These are phyloP conservation scores for Begonia fuchsioides DNA, from an alignment of 306 rosid species.

Conservation along the genomic window DNA sequence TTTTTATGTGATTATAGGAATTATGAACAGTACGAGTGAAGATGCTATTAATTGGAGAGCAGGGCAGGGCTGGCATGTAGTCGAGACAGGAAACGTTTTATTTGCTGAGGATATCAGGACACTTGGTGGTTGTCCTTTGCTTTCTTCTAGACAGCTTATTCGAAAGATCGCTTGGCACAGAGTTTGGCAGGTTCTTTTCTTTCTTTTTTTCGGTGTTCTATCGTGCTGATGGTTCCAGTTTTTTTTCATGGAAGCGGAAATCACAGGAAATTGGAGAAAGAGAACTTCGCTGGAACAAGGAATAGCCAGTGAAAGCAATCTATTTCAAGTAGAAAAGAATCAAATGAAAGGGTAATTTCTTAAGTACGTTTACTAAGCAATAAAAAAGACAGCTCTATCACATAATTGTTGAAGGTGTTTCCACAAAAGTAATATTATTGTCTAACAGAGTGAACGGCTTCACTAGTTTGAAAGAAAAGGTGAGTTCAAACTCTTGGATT, in stretches of 20 bases:
- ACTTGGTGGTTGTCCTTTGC: slow-evolving; percentile 84
- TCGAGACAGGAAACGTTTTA: slow-evolving; percentile 71
- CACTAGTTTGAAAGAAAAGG: slow-evolving; percentile 71
- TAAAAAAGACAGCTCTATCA: too few species aligned
- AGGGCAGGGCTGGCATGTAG: slow-evolving; percentile 50
- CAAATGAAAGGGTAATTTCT: too few species aligned
- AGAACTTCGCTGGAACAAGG: too few species aligned
- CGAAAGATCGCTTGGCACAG: slow-evolving; percentile 83
- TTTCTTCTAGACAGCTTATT: slow-evolving; percentile 71
- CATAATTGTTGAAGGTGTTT: too few species aligned
- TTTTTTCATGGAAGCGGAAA: too few species aligned
- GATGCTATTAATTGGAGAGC: slow-evolving; percentile 39
- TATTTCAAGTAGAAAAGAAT: too few species aligned
- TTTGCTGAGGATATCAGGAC: slow-evolving; percentile 94
- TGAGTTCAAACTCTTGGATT: slow-evolving; percentile 18
- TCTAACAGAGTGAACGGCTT: slow-evolving; percentile 53
- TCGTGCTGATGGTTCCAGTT: not conserved
- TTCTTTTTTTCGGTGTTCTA: slow-evolving; percentile 19
- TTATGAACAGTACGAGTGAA: slow-evolving; percentile 56
- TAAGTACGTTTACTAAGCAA: too few species aligned
- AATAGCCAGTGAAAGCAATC: too few species aligned
- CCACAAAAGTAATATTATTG: slow-evolving; percentile 7
- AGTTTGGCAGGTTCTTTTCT: slow-evolving; percentile 94
- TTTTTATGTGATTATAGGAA: slow-evolving; percentile 73
- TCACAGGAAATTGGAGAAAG: too few species aligned